Evolutionary conservation across 805 yeast species (phyloP).

Genomic region (Nakazawaea ishiwadae): DNA sequence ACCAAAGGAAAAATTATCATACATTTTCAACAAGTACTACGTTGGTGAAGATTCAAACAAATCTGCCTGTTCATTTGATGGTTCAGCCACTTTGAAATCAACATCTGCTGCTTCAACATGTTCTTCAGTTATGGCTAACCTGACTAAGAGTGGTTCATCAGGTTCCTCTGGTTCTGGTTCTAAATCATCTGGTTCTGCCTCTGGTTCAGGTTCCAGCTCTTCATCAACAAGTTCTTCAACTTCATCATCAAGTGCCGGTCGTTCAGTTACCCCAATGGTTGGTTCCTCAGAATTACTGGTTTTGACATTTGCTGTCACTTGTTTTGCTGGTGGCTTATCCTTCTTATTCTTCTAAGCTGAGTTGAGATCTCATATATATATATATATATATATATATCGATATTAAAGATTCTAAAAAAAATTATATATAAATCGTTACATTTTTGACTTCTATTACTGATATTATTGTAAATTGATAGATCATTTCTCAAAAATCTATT

Average conservation of each 20-base stretch:
- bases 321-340: slow-evolving; percentile 41
- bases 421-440: slow-evolving; percentile 5
- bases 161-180: slow-evolving; percentile 37
- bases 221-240: slow-evolving; percentile 14
- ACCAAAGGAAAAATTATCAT: slow-evolving; percentile 65
- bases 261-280: slow-evolving; percentile 10
- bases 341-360: slow-evolving; percentile 24
- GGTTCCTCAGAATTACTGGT: slow-evolving; percentile 25
- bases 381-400: too few relatives aligned
- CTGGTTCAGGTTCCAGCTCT: slow-evolving; percentile 27
- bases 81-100: slow-evolving; percentile 54
- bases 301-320: slow-evolving; percentile 29
- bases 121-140: slow-evolving; percentile 45
- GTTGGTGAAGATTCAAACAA: slow-evolving; percentile 34
- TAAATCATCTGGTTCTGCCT: slow-evolving; percentile 28
- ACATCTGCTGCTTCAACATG: slow-evolving; percentile 45
- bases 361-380: too few relatives aligned
- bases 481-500: too few relatives aligned
- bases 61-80: slow-evolving; percentile 67
- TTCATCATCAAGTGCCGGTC: slow-evolving; percentile 23
- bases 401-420: slow-evolving; percentile 7
- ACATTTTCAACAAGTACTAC: slow-evolving; percentile 61
- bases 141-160: slow-evolving; percentile 63
- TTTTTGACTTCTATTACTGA: slow-evolving; percentile 12
- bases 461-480: too few relatives aligned